A percentile compares a stretch with the other conserved stretches of the same genome.
These are phyloP conservation scores for Bauhinia variegata DNA, from an alignment of 306 rosid species.

Conservation along the genomic window DNA sequence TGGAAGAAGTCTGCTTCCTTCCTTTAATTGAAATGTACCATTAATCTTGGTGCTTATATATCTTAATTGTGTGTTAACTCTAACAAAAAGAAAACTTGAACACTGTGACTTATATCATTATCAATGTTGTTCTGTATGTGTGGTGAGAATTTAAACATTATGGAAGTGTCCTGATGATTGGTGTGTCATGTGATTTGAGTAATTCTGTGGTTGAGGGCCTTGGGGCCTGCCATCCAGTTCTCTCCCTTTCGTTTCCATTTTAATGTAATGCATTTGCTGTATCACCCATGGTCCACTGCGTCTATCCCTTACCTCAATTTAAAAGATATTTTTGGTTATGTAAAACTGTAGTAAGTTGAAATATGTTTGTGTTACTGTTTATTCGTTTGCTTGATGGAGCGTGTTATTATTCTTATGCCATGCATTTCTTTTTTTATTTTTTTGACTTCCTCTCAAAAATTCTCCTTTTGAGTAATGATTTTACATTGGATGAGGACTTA, in stretches of 20 bases:
- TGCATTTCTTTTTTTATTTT: background rate
- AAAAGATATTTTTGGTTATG: background rate
- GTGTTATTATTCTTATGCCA: background rate
- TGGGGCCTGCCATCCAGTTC: background rate
- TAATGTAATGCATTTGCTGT: slow-evolving; percentile 1
- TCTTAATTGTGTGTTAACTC: too few relatives aligned
- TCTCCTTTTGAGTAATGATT: slow-evolving; percentile 15
- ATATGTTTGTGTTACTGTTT: background rate
- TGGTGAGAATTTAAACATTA: background rate
- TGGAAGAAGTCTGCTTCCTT: background rate
- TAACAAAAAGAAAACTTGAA: background rate
- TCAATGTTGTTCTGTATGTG: background rate
- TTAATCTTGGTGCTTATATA: too few relatives aligned
- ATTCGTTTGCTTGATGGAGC: slow-evolving; percentile 12
- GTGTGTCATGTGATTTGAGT: background rate
- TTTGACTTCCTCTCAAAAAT: background rate
- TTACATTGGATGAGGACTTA: slow-evolving; percentile 4
- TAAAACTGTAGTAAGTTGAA: slow-evolving; percentile 11
- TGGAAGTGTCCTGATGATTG: background rate
- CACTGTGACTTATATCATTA: background rate
- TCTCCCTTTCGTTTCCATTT: background rate
- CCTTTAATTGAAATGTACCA: background rate
- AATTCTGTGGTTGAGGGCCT: background rate
- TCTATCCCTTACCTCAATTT: background rate
- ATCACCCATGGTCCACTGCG: background rate